Evolutionary conservation across 176 grass and related monocot species (phyloP).

Genomic region (Carex scoparia): DNA sequence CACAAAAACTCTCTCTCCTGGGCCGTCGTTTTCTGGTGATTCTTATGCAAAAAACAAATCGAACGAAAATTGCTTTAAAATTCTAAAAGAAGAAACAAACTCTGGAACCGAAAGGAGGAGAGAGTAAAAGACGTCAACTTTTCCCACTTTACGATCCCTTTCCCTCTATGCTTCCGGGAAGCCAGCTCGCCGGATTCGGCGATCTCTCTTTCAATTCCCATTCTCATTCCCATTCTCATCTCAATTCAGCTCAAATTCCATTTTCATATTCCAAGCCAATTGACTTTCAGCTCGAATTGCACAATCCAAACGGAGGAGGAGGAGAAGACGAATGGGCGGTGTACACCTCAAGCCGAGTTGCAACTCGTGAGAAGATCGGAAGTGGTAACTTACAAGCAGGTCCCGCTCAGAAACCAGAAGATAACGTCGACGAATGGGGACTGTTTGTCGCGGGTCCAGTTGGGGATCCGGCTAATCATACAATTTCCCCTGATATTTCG

Average conservation of each 20-base stretch:
- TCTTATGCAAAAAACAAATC: background rate
- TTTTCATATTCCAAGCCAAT: background rate
- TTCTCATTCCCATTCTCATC: constrained; percentile 2
- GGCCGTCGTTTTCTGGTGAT: background rate
- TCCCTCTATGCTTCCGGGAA: constrained; percentile 1
- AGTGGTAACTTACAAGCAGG: background rate
- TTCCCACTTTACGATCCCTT: background rate
- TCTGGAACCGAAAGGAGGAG: background rate
- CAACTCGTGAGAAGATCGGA: background rate
- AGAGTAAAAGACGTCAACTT: background rate
- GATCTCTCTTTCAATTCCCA: constrained; percentile 15
- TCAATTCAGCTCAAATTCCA: background rate
- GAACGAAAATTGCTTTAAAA: background rate
- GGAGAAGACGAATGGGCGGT: constrained; percentile 21
- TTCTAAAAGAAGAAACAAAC: background rate
- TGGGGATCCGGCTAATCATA: background rate
- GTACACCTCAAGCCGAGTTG: constrained; percentile 7
- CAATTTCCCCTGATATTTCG: background rate
- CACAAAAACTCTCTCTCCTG: background rate
- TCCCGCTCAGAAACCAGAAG: constrained; percentile 1
- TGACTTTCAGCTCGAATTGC: background rate
- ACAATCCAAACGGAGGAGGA: background rate
- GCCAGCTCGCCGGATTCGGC: constrained; percentile 19
- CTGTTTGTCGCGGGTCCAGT: background rate
- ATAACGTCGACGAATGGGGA: background rate